phyloP scores from a whole-genome alignment of 2,329 filamentous ascomycete genomes.

The Claviceps sp. region DNA sequence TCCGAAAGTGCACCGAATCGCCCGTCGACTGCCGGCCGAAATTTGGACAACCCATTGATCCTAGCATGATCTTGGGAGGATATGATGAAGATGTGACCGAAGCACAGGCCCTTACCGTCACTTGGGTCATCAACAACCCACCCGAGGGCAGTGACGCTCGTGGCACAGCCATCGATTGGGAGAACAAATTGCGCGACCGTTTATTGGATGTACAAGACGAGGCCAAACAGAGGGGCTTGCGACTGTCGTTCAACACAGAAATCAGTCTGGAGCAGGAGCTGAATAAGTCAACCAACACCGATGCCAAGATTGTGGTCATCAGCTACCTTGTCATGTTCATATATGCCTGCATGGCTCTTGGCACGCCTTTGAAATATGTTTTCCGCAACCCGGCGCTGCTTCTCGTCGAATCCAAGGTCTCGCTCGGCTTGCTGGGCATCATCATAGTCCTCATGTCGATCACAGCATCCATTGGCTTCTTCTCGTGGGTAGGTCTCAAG shows the following conservation, averaged over 20 bases:
- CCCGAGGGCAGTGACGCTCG: conserved; percentile 59
- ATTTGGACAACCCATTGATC: conserved; percentile 79
- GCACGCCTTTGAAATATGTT: conserved; percentile 69
- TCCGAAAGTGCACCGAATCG: conserved; percentile 61
- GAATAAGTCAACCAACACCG: conserved; percentile 96
- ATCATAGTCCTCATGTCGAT: conserved; percentile 96
- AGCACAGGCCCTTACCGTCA: conserved; percentile 70
- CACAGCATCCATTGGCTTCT: conserved; percentile 84
- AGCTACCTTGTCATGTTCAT: conserved; percentile 99
- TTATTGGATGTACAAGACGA: conserved; percentile 70
- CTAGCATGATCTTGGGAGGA: conserved; percentile 75
- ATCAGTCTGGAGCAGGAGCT: conserved; percentile 89
- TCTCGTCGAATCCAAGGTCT: conserved; percentile 92
- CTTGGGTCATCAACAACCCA: conserved; percentile 88
- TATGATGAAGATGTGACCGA: conserved; percentile 57
- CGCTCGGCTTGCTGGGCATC: conserved; percentile 87
- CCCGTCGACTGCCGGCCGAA: conserved; percentile 78
- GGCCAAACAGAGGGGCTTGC: conserved; percentile 61
- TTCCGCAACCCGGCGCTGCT: conserved; percentile 71
- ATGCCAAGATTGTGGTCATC: conserved; percentile 90
- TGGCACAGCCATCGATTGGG: conserved; percentile 75
- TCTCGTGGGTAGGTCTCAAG: conserved; percentile 83
- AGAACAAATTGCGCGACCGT: conserved; percentile 60
- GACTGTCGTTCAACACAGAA: conserved; percentile 90
- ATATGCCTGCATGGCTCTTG: conserved; percentile 85